Conservation (phyloP, 805 yeast species). For the Spencermartinsiella europaea region DNA sequence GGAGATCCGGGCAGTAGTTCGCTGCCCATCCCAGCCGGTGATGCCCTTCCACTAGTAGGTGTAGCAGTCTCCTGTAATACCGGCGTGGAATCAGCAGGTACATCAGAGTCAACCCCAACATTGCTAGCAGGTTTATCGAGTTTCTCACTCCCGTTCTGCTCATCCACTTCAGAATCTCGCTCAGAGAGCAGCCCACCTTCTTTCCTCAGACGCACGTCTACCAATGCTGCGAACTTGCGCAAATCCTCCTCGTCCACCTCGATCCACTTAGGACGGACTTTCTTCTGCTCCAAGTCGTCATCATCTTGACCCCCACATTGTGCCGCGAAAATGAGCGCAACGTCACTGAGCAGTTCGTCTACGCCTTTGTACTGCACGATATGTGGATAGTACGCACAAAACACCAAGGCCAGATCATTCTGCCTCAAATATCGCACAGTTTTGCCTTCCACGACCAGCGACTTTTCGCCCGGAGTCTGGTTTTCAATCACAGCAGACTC, state of each 20-base stretch:
- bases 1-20: constrained; percentile 4
- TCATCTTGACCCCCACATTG: constrained; percentile 26
- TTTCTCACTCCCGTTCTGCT: too few relatives aligned
- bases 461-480: constrained; percentile 22
- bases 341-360: constrained; percentile 30
- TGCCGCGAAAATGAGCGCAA: constrained; percentile 30
- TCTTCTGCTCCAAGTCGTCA: constrained; percentile 8
- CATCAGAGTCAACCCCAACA: not conserved
- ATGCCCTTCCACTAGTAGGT: not conserved
- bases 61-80: not conserved
- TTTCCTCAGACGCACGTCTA: constrained; percentile 27
- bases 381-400: constrained; percentile 32
- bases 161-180: too few relatives aligned
- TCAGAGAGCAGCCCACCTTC: constrained; percentile 2
- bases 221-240: constrained; percentile 27
- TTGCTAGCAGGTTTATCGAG: not conserved
- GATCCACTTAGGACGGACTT: not conserved
- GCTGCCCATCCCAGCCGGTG: not conserved
- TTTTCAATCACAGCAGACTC: constrained; percentile 42
- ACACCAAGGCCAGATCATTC: constrained; percentile 41
- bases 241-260: constrained; percentile 9
- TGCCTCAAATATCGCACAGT: constrained; percentile 42
- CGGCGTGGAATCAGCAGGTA: not conserved
- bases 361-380: constrained; percentile 32
- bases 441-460: constrained; percentile 33